Percentiles rank a stretch among this genome's conserved stretches.
Conservation (phyloP, 2,329 filamentous ascomycete genomes). For the Daldinia sp. region DNA sequence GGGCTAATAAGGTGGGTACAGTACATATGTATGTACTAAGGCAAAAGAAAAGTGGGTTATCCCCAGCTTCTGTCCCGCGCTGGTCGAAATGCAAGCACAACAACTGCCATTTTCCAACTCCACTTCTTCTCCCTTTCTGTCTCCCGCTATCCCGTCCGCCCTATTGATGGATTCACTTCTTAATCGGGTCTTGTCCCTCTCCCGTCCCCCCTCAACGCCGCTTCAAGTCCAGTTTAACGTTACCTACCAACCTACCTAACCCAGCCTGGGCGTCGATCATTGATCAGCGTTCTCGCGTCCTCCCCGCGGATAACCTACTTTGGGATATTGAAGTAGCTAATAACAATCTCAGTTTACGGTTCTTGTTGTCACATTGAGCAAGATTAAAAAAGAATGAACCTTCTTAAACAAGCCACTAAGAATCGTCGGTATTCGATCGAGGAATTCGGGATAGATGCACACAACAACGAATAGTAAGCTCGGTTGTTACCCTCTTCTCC, state of each 20-base stretch:
- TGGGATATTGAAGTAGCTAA: constrained; percentile 4
- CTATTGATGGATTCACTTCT: constrained; percentile 10
- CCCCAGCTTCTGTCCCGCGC: constrained; percentile 10
- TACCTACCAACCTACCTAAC: constrained; percentile 39
- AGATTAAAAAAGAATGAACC: constrained; percentile 33
- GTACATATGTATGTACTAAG: no score
- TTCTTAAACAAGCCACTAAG: constrained; percentile 15
- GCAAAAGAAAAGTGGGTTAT: constrained; percentile 12
- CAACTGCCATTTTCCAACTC: constrained; percentile 12
- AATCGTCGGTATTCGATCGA: constrained; percentile 27
- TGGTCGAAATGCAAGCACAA: background rate
- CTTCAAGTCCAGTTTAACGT: constrained; percentile 28
- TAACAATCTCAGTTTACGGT: constrained; percentile 30
- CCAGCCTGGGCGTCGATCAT: constrained; percentile 40
- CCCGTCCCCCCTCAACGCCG: background rate
- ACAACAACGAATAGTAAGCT: constrained; percentile 42
- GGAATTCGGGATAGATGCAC: constrained; percentile 25
- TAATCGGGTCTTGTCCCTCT: constrained; percentile 12
- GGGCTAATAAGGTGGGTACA: constrained; percentile 8
- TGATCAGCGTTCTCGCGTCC: constrained; percentile 27
- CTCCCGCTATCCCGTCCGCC: constrained; percentile 26
- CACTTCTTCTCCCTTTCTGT: constrained; percentile 9
- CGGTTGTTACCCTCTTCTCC: constrained; percentile 34
- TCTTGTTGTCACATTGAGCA: constrained; percentile 26
- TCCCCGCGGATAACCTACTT: constrained; percentile 22